A percentile compares a stretch with the other conserved stretches of the same genome.
Evolutionary conservation across 2,329 filamentous ascomycete genomes (phyloP).

Genomic region (Colletotrichum sp.): DNA sequence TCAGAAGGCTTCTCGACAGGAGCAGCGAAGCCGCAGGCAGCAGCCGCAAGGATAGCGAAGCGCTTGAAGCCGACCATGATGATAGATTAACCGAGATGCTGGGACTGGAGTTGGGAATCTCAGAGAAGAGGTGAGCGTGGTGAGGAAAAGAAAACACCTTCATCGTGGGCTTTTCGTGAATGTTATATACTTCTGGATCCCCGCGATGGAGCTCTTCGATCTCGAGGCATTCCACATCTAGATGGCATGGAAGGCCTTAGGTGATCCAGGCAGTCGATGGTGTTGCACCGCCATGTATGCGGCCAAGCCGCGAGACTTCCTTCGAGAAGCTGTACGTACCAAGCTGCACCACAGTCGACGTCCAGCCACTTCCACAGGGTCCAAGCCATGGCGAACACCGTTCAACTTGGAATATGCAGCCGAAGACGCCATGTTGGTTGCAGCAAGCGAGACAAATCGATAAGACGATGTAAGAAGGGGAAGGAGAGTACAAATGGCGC

Average conservation of each 20-base stretch:
- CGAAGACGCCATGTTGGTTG: background rate
- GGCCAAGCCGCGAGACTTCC: background rate
- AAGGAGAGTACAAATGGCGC: constrained; percentile 19
- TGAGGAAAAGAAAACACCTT: background rate
- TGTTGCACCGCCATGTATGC: background rate
- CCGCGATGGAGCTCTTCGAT: background rate
- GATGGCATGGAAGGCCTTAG: background rate
- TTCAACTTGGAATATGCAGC: background rate
- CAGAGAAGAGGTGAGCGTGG: background rate
- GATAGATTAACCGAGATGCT: background rate
- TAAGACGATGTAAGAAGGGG: constrained; percentile 13
- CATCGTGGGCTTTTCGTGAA: background rate
- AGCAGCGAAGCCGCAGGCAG: constrained; percentile 17
- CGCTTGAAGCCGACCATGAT: constrained; percentile 22
- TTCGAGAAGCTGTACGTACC: background rate
- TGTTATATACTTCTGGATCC: background rate
- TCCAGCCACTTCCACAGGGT: background rate
- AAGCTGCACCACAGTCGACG: background rate
- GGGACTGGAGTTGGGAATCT: background rate
- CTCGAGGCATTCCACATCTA: background rate
- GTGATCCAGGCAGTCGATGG: background rate
- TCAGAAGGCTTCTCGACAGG: background rate
- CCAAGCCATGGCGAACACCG: background rate
- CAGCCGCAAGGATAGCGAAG: constrained; percentile 21
- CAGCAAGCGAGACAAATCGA: background rate